Evolutionary conservation across 2,329 filamentous ascomycete genomes (phyloP).

Genomic region (Colletotrichum truncatum): DNA sequence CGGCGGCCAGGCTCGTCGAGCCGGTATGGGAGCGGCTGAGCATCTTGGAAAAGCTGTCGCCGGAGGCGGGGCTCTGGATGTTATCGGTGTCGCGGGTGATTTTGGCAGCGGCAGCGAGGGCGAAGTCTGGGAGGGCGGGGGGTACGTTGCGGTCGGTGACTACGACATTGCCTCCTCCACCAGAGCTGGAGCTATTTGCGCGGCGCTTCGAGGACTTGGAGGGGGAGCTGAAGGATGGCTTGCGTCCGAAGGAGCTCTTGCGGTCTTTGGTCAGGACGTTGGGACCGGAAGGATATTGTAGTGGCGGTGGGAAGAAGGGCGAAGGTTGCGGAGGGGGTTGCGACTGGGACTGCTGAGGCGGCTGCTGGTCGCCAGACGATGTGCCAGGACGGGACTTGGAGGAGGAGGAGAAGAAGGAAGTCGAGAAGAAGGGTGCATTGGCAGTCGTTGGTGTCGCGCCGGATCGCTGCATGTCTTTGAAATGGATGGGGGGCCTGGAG

Average conservation of each 20-base stretch:
- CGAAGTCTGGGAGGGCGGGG: conserved; percentile 64
- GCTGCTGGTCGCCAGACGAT: conserved; percentile 30
- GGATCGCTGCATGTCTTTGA: conserved; percentile 32
- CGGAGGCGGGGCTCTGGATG: conserved; percentile 36
- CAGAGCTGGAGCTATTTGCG: conserved; percentile 53
- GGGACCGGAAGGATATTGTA: conserved; percentile 35
- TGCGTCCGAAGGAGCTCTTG: conserved; percentile 63
- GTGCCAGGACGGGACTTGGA: conserved; percentile 36
- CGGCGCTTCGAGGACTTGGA: conserved; percentile 43
- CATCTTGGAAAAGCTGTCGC: conserved; percentile 54
- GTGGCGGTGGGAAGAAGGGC: conserved; percentile 27
- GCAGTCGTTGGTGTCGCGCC: conserved; percentile 31
- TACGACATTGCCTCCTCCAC: conserved; percentile 48
- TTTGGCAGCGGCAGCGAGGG: conserved; percentile 58
- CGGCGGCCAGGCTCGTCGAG: conserved; percentile 39
- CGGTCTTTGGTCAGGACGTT: conserved; percentile 54
- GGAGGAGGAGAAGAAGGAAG: conserved; percentile 45
- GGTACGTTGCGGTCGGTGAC: conserved; percentile 57
- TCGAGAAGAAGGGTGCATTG: conserved; percentile 45
- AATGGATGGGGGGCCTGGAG: conserved; percentile 3
- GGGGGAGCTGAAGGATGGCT: conserved; percentile 58
- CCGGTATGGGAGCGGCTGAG: conserved; percentile 50
- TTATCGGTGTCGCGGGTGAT: conserved; percentile 43
- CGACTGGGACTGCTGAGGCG: conserved; percentile 24
- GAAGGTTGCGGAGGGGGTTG: conserved; percentile 29